A percentile compares a stretch with the other conserved stretches of the same genome.
These are phyloP conservation scores for Tritrichomonas musculus DNA, from an alignment of 208 protist species.

Conservation along the genomic window DNA sequence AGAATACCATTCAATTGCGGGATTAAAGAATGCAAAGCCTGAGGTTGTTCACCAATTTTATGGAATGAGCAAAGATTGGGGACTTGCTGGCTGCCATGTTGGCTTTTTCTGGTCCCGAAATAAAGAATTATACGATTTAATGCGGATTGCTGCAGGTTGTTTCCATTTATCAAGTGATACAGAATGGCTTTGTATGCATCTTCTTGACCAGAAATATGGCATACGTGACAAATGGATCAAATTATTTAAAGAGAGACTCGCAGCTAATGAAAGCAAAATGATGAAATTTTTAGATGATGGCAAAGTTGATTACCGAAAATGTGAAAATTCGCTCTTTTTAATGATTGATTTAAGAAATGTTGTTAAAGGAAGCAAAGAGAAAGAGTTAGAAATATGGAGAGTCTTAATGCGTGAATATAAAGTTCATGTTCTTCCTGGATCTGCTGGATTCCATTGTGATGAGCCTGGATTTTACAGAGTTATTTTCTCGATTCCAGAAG, in stretches of 20 bases:
- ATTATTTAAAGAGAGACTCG: not conserved
- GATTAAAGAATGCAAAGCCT: not conserved
- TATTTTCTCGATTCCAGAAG: not conserved
- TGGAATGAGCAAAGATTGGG: not conserved
- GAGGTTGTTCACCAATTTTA: not conserved
- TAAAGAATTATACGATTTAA: not conserved
- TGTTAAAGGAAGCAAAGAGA: not conserved
- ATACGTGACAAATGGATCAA: not conserved
- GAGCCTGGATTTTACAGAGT: not conserved
- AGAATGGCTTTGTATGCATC: not conserved
- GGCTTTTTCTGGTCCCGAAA: conserved; percentile 6
- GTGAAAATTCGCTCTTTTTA: not conserved
- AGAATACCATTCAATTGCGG: not conserved
- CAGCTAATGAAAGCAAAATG: too few relatives aligned
- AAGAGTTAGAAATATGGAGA: not conserved
- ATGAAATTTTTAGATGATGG: not conserved
- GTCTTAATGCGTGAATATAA: not conserved
- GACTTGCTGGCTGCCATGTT: not conserved
- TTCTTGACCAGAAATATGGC: not conserved
- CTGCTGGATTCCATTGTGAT: not conserved
- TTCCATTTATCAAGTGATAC: not conserved
- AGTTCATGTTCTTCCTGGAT: not conserved
- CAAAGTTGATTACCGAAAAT: not conserved
- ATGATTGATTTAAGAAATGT: not conserved
- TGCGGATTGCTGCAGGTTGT: not conserved